phyloP scores from a whole-genome alignment of 257 asterid species.

The Galeopsis tetrahit region DNA sequence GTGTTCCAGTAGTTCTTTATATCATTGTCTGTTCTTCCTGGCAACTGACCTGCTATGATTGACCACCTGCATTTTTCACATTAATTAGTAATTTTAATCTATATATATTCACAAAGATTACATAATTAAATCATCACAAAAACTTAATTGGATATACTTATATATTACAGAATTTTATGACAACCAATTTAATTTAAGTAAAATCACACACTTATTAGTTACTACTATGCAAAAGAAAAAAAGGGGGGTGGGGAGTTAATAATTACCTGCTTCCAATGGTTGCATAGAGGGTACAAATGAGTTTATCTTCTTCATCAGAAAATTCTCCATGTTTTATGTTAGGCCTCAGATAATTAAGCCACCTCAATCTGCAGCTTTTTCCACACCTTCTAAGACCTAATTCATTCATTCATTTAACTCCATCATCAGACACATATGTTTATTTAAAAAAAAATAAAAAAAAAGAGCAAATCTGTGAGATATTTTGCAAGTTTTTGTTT shows the following conservation, averaged over 20 bases:
- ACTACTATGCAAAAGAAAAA: no score
- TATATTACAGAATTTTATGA: neutral
- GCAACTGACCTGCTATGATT: conserved; percentile 74
- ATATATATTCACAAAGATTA: conserved; percentile 14
- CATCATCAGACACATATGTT: no score
- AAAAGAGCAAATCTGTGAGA: no score
- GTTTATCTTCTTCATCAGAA: conserved; percentile 82
- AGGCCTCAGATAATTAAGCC: conserved; percentile 91
- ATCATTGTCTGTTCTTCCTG: conserved; percentile 86
- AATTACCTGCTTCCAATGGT: conserved; percentile 88
- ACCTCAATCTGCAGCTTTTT: conserved; percentile 89
- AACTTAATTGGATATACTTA: no score
- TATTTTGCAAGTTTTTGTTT: no score
- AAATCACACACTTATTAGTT: no score
- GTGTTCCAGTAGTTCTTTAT: conserved; percentile 94
- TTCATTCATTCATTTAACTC: neutral
- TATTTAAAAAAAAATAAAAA: no score
- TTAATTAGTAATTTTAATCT: no score
- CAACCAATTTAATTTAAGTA: no score
- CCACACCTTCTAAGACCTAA: conserved; percentile 87
- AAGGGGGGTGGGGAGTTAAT: no score
- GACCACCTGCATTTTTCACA: conserved; percentile 65
- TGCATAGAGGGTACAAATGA: conserved; percentile 75
- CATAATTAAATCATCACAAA: conserved; percentile 40
- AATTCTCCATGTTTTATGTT: conserved; percentile 88